A percentile compares a stretch with the other conserved stretches of the same genome.
Evolutionary conservation across 2,329 filamentous ascomycete genomes (phyloP).

Genomic region (Chaetothyriales sp.): DNA sequence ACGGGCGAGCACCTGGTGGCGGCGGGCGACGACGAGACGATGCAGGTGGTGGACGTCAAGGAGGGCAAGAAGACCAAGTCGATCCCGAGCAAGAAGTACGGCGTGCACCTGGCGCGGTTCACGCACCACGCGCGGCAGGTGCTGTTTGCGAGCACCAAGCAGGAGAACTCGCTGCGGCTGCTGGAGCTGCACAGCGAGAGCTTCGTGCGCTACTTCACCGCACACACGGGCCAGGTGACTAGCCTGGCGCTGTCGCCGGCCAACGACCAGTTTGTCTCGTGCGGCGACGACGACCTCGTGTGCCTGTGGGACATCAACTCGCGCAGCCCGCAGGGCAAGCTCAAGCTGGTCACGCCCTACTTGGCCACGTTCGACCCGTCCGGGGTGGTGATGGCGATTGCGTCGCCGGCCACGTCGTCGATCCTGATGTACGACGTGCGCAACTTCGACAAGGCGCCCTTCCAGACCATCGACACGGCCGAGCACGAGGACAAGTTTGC

Average conservation of each 20-base stretch:
- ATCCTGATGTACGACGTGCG: conserved; percentile 84
- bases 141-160: conserved; percentile 88
- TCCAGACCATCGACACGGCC: conserved; percentile 66
- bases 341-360: conserved; percentile 66
- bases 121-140: conserved; percentile 84
- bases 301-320: conserved; percentile 79
- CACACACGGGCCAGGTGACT: conserved; percentile 74
- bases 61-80: conserved; percentile 82
- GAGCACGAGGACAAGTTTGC: conserved; percentile 40
- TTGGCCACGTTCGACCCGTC: conserved; percentile 85
- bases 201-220: conserved; percentile 91
- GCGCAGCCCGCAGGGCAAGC: conserved; percentile 61
- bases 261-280: conserved; percentile 81
- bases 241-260: conserved; percentile 71
- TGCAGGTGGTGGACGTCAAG: conserved; percentile 87
- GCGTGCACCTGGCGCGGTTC: conserved; percentile 83
- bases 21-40: conserved; percentile 81
- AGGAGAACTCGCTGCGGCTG: conserved; percentile 77
- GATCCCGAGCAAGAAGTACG: conserved; percentile 90
- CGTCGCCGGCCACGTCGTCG: conserved; percentile 60
- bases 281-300: conserved; percentile 78
- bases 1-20: conserved; percentile 84
- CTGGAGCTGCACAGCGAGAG: conserved; percentile 81
- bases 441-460: conserved; percentile 84
- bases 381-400: conserved; percentile 79